These are phyloP conservation scores for Crithidia acanthocephali DNA, from an alignment of 208 protist genomes.

Conservation along the genomic window DNA sequence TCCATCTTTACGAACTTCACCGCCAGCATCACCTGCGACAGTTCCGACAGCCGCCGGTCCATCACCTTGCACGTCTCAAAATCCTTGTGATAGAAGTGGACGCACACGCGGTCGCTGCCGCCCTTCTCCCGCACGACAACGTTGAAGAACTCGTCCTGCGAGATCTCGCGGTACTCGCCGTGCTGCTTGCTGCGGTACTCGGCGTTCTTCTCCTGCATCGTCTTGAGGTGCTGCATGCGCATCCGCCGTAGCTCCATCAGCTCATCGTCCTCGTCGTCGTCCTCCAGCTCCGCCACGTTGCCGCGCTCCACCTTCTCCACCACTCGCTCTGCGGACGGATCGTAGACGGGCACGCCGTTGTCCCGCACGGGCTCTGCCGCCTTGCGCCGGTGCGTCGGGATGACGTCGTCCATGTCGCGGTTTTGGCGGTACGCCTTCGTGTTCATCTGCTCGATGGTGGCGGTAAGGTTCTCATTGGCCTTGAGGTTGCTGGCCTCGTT, in stretches of 20 bases:
- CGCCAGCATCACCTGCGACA: constrained; percentile 76
- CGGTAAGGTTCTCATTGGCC: constrained; percentile 88
- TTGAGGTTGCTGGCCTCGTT: constrained; percentile 92
- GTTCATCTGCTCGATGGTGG: constrained; percentile 84
- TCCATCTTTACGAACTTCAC: constrained; percentile 96
- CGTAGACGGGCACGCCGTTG: constrained; percentile 66
- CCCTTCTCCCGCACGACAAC: constrained; percentile 93
- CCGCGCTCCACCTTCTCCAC: constrained; percentile 39
- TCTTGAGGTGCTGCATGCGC: constrained; percentile 69
- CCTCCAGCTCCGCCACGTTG: constrained; percentile 38
- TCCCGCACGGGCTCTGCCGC: constrained; percentile 37
- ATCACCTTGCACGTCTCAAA: constrained; percentile 97
- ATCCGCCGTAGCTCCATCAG: constrained; percentile 70
- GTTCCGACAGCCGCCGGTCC: constrained; percentile 91
- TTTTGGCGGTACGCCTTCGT: constrained; percentile 68
- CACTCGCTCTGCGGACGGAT: constrained; percentile 69
- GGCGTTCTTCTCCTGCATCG: constrained; percentile 60
- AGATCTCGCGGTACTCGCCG: constrained; percentile 93
- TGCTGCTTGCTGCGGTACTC: constrained; percentile 91
- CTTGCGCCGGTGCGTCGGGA: constrained; percentile 81
- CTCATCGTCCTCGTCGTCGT: constrained; percentile 81
- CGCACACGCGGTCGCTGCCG: constrained; percentile 79
- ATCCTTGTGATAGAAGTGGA: constrained; percentile 96
- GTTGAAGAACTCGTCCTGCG: constrained; percentile 95
- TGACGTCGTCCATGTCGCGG: constrained; percentile 77